These are phyloP conservation scores for Quercus gilva DNA, from an alignment of 306 rosid genomes.

Conservation along the genomic window DNA sequence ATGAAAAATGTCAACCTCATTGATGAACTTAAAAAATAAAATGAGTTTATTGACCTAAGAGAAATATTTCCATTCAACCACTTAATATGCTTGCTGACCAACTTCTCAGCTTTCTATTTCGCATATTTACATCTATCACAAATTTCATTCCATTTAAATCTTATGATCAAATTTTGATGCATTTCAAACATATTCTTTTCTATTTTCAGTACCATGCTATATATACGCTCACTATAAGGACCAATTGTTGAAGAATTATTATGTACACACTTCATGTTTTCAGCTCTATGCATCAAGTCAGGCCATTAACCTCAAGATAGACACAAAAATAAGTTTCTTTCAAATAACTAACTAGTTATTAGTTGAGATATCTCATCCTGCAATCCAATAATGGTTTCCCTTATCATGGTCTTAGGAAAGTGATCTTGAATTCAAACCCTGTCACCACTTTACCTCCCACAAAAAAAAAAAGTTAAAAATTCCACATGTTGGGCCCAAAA, in stretches of 20 bases:
- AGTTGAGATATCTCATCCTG: background rate
- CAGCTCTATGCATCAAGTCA: background rate
- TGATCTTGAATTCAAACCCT: too few relatives aligned
- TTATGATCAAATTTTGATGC: background rate
- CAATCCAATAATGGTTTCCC: constrained; percentile 4
- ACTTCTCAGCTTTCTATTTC: background rate
- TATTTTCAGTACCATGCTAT: background rate
- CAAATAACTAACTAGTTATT: background rate
- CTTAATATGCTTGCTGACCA: background rate
- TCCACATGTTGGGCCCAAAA: too few relatives aligned
- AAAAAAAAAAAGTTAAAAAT: too few relatives aligned
- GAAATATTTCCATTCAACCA: background rate
- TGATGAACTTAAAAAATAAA: too few relatives aligned
- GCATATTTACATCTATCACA: background rate
- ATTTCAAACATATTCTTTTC: background rate
- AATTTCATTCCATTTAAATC: background rate
- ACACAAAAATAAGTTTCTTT: background rate
- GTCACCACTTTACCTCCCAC: too few relatives aligned
- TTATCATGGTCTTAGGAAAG: background rate
- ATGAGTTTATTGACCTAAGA: too few relatives aligned
- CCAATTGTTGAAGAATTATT: background rate
- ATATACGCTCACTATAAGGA: background rate
- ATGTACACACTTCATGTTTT: background rate
- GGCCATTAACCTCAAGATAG: background rate
- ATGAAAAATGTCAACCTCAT: too few relatives aligned